Base-by-base conservation (phyloP, 2,329 filamentous ascomycete genomes). In the Cordyceps militaris region DNA sequence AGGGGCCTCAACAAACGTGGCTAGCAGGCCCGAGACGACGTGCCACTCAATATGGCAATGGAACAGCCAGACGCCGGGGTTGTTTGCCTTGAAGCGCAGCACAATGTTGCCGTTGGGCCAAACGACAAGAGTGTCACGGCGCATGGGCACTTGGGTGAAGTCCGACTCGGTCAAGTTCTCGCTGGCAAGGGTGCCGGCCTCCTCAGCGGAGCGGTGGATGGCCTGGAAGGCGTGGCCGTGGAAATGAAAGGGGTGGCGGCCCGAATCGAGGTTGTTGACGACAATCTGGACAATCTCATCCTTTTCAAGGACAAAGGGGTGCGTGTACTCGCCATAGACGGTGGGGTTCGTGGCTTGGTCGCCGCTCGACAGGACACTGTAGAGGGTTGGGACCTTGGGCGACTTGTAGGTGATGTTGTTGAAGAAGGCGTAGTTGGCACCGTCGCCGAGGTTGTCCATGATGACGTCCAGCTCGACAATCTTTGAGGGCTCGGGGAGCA, bases 21-120 rank as follows among this genome's bases (percentile, higher is more conserved):
- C 80, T 3, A 83, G 75, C 2, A 90, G 76, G n/a, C 87, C 87
- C 3, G 83, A 83, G 1, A 79, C 73, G 58, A 89, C 76, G 67
- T 91, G 87, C 87, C 87, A 93, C 66, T 89, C 87, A 55, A 92
- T 86, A 68, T 93, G 89, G 71, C 88, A 92, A 71, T 91, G 88
- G 73, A 91, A 88, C 4, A 88, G 70, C 85, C 85, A 88, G 23
- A 88, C 75, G 38, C 82, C 85, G 11, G 86, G 83, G 63, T 89
- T 89, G 65, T 88, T 78, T 1, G 85, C 83, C 58, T 75, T 74
- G 72, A 87, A 87, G n/a, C 84, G 77, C 23, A 93, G 66, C 11
- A 91, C 82, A 24, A 87, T 79, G 68, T 88, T 84, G 0, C 88
- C 87, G 32, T 82, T 77, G 0, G 86, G 85, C 21, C 78, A 79